phyloP scores from a whole-genome alignment of 805 yeast species.

The Wickerhamomyces hampshirensis region DNA sequence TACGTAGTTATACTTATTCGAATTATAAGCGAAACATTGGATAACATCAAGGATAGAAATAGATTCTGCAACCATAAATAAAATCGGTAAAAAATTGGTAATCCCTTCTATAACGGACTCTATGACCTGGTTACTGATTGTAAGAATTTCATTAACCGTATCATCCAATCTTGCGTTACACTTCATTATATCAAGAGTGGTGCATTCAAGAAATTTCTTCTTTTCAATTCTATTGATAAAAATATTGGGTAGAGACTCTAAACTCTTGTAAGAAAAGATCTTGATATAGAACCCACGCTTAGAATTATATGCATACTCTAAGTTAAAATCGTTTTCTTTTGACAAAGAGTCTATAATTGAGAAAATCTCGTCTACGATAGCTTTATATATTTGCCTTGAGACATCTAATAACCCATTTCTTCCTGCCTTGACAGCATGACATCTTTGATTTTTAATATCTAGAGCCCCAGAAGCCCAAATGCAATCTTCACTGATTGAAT shows the following conservation, averaged over 20 bases:
- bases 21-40: constrained; percentile 29
- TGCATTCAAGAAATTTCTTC: constrained; percentile 32
- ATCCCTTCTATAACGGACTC: constrained; percentile 27
- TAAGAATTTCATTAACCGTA: constrained; percentile 35
- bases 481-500: constrained; percentile 37
- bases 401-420: constrained; percentile 41
- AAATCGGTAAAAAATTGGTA: constrained; percentile 26
- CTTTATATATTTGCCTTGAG: constrained; percentile 37
- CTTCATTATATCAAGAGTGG: constrained; percentile 37
- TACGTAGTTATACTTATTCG: constrained; percentile 23
- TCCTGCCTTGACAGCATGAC: constrained; percentile 41
- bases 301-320: constrained; percentile 32
- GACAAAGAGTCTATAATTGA: constrained; percentile 23
- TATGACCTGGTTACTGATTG: constrained; percentile 37
- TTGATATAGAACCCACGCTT: constrained; percentile 35
- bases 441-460: constrained; percentile 39
- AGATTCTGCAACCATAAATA: constrained; percentile 41
- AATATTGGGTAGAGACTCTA: constrained; percentile 25
- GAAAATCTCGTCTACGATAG: constrained; percentile 32
- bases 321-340: constrained; percentile 18
- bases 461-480: constrained; percentile 35
- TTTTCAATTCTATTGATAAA: constrained; percentile 31
- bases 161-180: constrained; percentile 36
- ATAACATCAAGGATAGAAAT: constrained; percentile 37
- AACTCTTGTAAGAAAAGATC: constrained; percentile 19